Conservation (phyloP, 108 stramenopile genomes). For the Cyclotella distinguenda region DNA sequence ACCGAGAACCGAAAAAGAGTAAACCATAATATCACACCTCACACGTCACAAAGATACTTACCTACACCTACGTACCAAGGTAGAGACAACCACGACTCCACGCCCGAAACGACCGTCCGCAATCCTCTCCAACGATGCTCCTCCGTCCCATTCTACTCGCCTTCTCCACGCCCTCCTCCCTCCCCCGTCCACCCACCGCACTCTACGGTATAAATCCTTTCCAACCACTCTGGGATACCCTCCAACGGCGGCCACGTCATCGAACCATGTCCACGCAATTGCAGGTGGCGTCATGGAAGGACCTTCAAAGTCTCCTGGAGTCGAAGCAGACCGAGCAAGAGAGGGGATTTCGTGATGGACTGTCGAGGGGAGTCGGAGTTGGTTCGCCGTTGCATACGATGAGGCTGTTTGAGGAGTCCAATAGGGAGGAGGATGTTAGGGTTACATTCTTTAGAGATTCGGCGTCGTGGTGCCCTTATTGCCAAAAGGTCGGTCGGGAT, state of each 20-base stretch:
- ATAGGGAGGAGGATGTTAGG: slow-evolving; percentile 74
- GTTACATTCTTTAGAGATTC: slow-evolving; percentile 82
- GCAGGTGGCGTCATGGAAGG: slow-evolving; percentile 37
- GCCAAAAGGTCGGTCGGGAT: slow-evolving; percentile 72
- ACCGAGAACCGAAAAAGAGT: too few relatives aligned
- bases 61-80: too few relatives aligned
- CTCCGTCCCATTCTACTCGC: slow-evolving; percentile 16
- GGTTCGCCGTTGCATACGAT: slow-evolving; percentile 73
- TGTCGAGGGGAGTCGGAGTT: slow-evolving; percentile 63
- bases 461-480: slow-evolving; percentile 90
- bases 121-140: not conserved
- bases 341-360: slow-evolving; percentile 60
- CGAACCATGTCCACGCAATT: not conserved
- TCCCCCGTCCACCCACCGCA: not conserved
- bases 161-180: not conserved
- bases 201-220: not conserved
- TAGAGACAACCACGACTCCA: too few relatives aligned
- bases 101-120: not conserved
- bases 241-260: not conserved
- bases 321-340: slow-evolving; percentile 52
- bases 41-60: too few relatives aligned
- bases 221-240: not conserved
- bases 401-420: slow-evolving; percentile 78
- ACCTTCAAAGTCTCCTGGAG: slow-evolving; percentile 49
- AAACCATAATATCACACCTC: too few relatives aligned